Conservation (phyloP, 2,329 filamentous ascomycete species). For the Aquanectria penicillioides region DNA sequence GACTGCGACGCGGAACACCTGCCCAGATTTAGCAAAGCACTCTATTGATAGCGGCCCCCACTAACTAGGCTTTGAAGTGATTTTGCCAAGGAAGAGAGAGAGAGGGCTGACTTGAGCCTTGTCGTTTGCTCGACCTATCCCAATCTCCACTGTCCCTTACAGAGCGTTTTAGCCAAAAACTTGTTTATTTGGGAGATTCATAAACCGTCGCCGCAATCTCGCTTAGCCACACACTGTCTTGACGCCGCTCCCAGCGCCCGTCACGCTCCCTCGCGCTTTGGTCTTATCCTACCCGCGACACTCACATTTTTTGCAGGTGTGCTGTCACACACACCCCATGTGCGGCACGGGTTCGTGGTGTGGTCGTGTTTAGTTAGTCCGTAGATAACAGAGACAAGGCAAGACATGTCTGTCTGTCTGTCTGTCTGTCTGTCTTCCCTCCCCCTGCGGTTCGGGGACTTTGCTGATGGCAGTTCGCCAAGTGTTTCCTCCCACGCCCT, state of each 20-base stretch:
- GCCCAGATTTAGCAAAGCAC: not conserved
- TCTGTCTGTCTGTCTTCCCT: not conserved
- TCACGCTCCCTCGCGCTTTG: constrained; percentile 11
- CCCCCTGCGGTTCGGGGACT: not conserved
- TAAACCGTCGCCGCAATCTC: constrained; percentile 18
- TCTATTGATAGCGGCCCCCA: not conserved
- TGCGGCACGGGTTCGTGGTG: not conserved
- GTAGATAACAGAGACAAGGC: constrained; percentile 11
- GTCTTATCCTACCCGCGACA: not conserved
- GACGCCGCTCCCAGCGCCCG: constrained; percentile 22
- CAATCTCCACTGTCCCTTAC: constrained; percentile 6
- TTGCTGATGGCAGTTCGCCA: not conserved
- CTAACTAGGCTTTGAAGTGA: too few relatives aligned
- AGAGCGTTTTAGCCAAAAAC: not conserved
- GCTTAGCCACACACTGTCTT: constrained; percentile 19
- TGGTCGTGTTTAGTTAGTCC: not conserved
- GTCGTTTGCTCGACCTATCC: not conserved
- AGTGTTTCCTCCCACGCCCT: not conserved
- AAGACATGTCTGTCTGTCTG: not conserved
- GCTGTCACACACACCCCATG: constrained; percentile 3
- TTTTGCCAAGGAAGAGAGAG: not conserved
- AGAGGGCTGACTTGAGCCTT: not conserved
- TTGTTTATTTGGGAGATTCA: constrained; percentile 10
- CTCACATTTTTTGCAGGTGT: too few relatives aligned
- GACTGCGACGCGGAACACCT: not conserved